phyloP scores from a whole-genome alignment of 2,329 filamentous ascomycete genomes.

The Colletotrichum sp. region DNA sequence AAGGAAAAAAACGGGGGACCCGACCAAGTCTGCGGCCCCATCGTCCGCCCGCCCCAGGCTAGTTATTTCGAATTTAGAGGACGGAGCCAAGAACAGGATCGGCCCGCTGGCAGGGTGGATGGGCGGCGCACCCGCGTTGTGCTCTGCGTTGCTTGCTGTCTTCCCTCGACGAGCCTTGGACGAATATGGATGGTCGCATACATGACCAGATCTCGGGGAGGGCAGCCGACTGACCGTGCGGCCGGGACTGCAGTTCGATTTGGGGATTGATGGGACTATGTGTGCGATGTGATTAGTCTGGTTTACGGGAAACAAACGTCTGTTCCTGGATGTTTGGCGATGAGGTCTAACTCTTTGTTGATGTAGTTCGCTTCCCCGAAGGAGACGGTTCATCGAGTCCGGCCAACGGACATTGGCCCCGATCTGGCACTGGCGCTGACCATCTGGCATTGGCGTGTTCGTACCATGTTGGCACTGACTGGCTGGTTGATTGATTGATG shows the following conservation, averaged over 20 bases:
- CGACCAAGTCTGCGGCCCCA: background rate
- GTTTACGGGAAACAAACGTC: background rate
- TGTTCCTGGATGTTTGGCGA: background rate
- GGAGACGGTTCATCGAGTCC: background rate
- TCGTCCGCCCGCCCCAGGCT: background rate
- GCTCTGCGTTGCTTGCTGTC: background rate
- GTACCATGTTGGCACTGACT: background rate
- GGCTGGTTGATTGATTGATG: accelerated
- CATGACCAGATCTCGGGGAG: conserved; percentile 10
- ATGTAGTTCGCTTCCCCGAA: background rate
- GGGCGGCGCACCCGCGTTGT: background rate
- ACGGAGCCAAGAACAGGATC: conserved; percentile 16
- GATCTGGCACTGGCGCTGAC: background rate
- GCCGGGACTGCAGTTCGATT: background rate
- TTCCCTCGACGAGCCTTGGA: background rate
- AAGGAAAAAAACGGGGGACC: background rate
- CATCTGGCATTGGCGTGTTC: background rate
- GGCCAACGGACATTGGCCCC: background rate
- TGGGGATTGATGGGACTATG: background rate
- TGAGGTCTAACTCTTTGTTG: background rate
- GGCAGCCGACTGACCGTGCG: background rate
- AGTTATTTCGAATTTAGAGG: background rate
- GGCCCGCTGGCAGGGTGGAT: conserved; percentile 6
- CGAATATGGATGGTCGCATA: background rate
- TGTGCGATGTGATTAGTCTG: background rate